Conservation (phyloP, 345 rosid genomes). For the Eucalyptus albens region DNA sequence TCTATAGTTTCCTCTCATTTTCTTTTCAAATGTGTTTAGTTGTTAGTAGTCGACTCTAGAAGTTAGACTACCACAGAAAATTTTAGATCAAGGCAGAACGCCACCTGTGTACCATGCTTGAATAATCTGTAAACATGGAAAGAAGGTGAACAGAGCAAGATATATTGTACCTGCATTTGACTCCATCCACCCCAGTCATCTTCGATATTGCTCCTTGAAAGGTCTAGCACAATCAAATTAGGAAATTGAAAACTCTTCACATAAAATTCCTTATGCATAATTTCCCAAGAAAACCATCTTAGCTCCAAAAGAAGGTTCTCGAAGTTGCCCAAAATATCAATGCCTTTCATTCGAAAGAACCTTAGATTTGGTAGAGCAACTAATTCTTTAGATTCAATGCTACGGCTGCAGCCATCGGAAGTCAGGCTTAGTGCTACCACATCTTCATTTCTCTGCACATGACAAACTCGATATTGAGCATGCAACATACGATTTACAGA, state of each 20-base stretch:
- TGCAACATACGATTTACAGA: neutral
- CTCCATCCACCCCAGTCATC: neutral
- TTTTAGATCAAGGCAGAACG: neutral
- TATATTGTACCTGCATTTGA: neutral
- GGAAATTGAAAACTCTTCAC: neutral
- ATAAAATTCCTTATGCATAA: neutral
- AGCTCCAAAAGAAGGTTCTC: neutral
- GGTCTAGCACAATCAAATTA: neutral
- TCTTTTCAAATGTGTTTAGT: neutral
- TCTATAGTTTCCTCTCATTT: neutral
- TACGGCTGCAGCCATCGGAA: neutral
- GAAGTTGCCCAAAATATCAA: neutral
- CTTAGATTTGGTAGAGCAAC: neutral
- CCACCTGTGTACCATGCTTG: neutral
- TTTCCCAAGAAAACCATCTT: neutral
- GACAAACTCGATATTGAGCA: neutral
- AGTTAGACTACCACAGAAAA: neutral
- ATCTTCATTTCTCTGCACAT: neutral
- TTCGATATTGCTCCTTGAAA: neutral
- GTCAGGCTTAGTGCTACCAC: neutral
- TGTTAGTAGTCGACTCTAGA: neutral
- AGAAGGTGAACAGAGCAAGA: neutral
- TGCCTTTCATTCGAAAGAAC: neutral
- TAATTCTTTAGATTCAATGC: neutral
- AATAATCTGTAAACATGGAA: neutral